Base-by-base conservation (phyloP, 345 rosid genomes). In the Eucalyptus cladocalyx region DNA sequence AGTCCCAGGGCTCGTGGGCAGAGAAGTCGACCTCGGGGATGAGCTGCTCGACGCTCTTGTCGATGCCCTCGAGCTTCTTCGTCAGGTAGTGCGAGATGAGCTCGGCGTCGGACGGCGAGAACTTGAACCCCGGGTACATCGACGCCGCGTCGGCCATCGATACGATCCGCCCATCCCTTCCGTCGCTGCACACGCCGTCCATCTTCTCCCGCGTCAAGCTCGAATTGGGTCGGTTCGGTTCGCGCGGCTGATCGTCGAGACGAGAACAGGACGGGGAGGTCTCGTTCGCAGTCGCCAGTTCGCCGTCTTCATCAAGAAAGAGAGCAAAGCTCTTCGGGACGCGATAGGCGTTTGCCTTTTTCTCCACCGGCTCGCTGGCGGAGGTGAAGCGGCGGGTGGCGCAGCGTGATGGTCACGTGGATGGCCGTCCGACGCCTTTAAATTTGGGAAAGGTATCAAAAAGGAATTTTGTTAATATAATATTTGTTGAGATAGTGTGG, bases 1-100 rank as follows among this genome's bases (percentile, higher is more conserved):
- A 92, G 90, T 97, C 98, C 95, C 97, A 97, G 7, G 99, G 97
- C 92, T 95, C 98, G 53, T 91, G 87, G 87, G 89, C 92, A 89
- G 95, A 95, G 88, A 97, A 93, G 60, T 97, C 98, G 30, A 97
- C 89, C 87, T 95, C 95, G 5, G 95, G 48, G 81, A 97, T 94
- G 76, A 96, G 95, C 40, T 37, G 43, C 51, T 94, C 96, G 2
- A 96, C 95, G 21, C 95, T 93, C 76, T 92, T 88, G 28, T 94
- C 97, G n/a, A 88, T 88, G 30, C 96, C 97, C 11, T 94, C 94
- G 54, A 94, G 86, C 94, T 96, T 97, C 94, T 93, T 95, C 89
- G 90, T 93, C 87, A 97, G 93, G 93, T 96, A 96, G 87, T 91
- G 95, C 3, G 94, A 92, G 19, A 96, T 95, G 90, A 97, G 92